Evolutionary conservation across 2,329 filamentous ascomycete species (phyloP), one percentile per base, ranked within the genome.

Genomic region (Thermoascus crustaceus): DNA sequence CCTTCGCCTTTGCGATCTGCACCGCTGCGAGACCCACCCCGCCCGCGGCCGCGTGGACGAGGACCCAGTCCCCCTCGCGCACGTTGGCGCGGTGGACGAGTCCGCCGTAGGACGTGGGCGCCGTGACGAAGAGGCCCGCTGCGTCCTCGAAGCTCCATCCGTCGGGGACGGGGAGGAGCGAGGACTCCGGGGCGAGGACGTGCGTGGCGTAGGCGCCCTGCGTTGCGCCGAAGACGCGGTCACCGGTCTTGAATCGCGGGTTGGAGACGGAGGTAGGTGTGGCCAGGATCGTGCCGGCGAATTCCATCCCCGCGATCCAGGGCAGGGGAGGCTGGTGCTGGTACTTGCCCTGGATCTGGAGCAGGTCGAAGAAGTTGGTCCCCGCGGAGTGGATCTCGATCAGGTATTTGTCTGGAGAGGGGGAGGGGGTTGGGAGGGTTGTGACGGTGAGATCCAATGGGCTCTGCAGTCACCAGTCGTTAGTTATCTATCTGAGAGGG

Each of bases 301-400:
- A 96, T 58, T 96, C 89, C 53, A 76, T 76, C 41, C 89, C 89
- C 0, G 85, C 78, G 32, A 89, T 67, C 87, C 88, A 94, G 20
- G 88, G 88, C 32, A 95, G 79, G 0, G 82, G 78, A 0, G 87
- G 87, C 52, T 95, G 88, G 57, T 85, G 75, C 57, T 96, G 89
- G 65, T 96, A 96, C 75, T 93, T 94, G 38, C 89, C 89, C 54
- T 86, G 82, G 54, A 95, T 86, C 57, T 96, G 89, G 36, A 96
- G 77, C 39, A 94, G 82, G 60, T 96, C 89, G 69, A 95, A 96
- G 74, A 96, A 96, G 67, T 96, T 96, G 52, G 85, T 85, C 13
- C 86, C 89, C 0, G 83, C 75, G 30, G 89, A 85, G 62, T 86
- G 84, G 52, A 96, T 83, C 54, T 80, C 75, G 57, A 96, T 83